Evolutionary conservation across 805 yeast genomes (phyloP).

Genomic region (Ogataea philodendri): DNA sequence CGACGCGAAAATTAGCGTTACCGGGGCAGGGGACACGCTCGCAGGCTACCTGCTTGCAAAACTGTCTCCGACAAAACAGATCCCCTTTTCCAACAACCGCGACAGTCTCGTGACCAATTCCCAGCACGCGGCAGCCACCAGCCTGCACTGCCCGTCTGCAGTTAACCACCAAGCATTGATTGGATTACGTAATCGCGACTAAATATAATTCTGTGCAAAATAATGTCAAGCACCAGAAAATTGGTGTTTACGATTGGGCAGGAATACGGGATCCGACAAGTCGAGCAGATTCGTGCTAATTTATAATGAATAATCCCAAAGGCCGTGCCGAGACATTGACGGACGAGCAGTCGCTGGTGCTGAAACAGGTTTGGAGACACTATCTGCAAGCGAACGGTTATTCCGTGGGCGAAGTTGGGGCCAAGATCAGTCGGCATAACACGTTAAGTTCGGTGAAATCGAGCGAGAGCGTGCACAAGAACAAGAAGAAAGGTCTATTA

Average conservation of each 20-base stretch:
- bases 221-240: conserved; percentile 3
- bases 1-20: conserved; percentile 55
- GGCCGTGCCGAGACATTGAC: conserved; percentile 49
- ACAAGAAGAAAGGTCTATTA: conserved; percentile 35
- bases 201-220: neutral
- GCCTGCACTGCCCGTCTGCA: conserved; percentile 24
- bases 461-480: conserved; percentile 26
- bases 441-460: conserved; percentile 33
- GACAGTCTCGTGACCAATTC: conserved; percentile 24
- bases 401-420: conserved; percentile 20
- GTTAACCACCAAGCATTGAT: conserved; percentile 24
- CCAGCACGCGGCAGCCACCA: conserved; percentile 28
- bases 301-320: conserved; percentile 21
- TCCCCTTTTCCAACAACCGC: conserved; percentile 3
- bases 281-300: too few relatives aligned
- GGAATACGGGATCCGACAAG: too few relatives aligned
- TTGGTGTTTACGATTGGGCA: conserved; percentile 1
- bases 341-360: conserved; percentile 55
- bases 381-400: conserved; percentile 60
- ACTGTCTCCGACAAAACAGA: conserved; percentile 23
- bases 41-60: conserved; percentile 60
- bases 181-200: conserved; percentile 6
- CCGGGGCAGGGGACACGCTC: conserved; percentile 88
- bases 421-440: conserved; percentile 15
- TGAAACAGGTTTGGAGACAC: conserved; percentile 73